Base-by-base conservation (phyloP, 202 grass and related monocot genomes). In the Panicum virgatum region DNA sequence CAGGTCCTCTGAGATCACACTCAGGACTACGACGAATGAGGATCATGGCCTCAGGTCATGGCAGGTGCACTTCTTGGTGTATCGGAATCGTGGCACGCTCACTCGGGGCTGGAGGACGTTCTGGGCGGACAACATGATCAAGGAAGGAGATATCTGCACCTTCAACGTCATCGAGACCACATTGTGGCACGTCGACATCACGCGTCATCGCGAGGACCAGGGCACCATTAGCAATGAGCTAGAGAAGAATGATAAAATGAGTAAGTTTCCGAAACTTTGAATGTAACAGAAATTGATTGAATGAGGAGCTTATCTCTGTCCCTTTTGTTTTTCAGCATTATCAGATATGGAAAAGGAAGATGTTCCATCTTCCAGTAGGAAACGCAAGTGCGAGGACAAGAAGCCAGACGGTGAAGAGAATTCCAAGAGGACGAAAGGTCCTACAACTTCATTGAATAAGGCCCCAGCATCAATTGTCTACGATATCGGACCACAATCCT, bases 31-130 rank as follows among this genome's bases (percentile, higher is more conserved):
- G 0, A 23, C 7, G 42, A 34, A 25, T 15, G 26, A 13, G 40
- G 3, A 12, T 14, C n/a, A 8, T 14, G 12, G 53, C 20, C n/a
- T 32, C 26, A 44, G 51, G 53, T 70, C 66, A 2, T 84, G 84
- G 82, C 14, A 85, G 32, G 65, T 86, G 48, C 4, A 13, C 6
- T 58, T 75, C 9, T 27, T 36, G 6, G 20, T 4, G 3, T n/a
- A n/a, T n/a, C n/a, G n/a, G n/a, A n/a, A 58, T 12, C 10, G 20
- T 0, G 52, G 9, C 26, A 0, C 6, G 0, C 59, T 88, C 18
- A 23, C 42, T 14, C 0, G 0, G 1, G 82, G 82, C 14, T 88
- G 78, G 89, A 65, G 1, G 38, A 6, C 5, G 3, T 88, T 91
- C 58, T 83, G 78, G 40, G 4, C 3, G 3, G 54, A 58, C 54